Base-by-base conservation (phyloP, 352 stramenopile species). In the Pythium apleroticum region DNA sequence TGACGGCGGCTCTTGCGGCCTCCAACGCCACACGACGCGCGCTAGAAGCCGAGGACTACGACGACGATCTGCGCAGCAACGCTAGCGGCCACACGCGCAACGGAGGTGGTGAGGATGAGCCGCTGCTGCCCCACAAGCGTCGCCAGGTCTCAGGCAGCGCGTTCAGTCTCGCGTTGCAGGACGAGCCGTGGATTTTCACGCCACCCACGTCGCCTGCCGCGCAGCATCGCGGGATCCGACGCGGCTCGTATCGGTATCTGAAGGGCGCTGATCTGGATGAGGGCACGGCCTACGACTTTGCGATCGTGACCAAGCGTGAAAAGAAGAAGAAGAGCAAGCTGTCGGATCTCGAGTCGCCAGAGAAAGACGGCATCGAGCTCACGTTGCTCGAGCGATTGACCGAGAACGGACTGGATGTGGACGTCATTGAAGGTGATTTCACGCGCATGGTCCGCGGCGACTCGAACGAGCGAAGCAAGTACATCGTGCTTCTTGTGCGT, bases 341-440 rank as follows among this genome's bases (percentile, higher is more conserved):
- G 1, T 33, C 15, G 25, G 53, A 43, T 35, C 71, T 65, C 14
- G 41, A 65, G 14, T 71, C 49, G 19, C 66, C 65, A 25, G 63
- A 79, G 49, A 65, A 76, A 22, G 72, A 79, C n/a, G 69, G 65
- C 9, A 46, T 78, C 15, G 75, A 89, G 66, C 62, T 64, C 14
- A 65, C 52, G 19, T 54, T 91, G n/a, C 73, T 91, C 28, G 76
- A 91, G 58, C 76, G 80, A 25, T 71, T 93, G 9, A 80, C 88
- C 4, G 73, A 71, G 20, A 81, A 86, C 27, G 85, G 85, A 14
- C 61, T 91, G 24, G 79, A 91, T 49, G 83, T 91, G 10, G 80
- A 91, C 54, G 72, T 89, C 28, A 76, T 91, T 27, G 83, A 91
- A 65, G 80, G 80, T 59, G 83, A 89, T 50, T 88, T 91, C 59